These are phyloP conservation scores for Malassezia equina DNA, from an alignment of 1,284 basidiomycete species.

Conservation along the genomic window DNA sequence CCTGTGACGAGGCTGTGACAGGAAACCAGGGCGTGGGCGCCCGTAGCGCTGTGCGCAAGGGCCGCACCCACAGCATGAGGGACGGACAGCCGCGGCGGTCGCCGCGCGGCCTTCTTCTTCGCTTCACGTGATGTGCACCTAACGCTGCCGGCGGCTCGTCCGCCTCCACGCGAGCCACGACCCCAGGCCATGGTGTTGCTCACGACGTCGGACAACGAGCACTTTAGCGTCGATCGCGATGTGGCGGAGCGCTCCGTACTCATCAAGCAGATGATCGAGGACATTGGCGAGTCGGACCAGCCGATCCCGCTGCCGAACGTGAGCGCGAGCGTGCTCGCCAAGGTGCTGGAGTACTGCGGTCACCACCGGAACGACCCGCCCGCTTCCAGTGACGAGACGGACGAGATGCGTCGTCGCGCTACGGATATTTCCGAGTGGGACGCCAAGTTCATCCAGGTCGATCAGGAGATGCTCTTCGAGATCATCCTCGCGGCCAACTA, in stretches of 20 bases:
- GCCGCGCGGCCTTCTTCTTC: background rate
- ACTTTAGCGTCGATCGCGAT: conserved; percentile 84
- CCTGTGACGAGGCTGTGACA: background rate
- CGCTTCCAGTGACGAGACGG: conserved; percentile 64
- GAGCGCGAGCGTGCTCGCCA: conserved; percentile 87
- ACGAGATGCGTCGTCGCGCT: conserved; percentile 89
- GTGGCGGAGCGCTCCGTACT: conserved; percentile 89
- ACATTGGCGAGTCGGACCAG: conserved; percentile 52
- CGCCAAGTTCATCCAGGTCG: conserved; percentile 83
- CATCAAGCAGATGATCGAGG: conserved; percentile 98
- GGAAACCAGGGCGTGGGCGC: background rate
- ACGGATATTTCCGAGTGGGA: conserved; percentile 99
- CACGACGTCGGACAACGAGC: conserved; percentile 78
- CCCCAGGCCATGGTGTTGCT: conserved; percentile 32
- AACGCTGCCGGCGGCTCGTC: background rate
- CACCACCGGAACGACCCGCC: conserved; percentile 94
- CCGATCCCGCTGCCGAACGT: conserved; percentile 96
- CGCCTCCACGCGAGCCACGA: background rate
- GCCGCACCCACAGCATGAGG: background rate
- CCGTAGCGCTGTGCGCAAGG: background rate
- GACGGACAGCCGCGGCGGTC: background rate
- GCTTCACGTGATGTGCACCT: conserved; percentile 12
- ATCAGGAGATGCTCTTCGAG: conserved; percentile 96
- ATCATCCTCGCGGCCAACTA: conserved; percentile 99
- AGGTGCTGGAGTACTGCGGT: conserved; percentile 98